phyloP scores from a whole-genome alignment of 495 filamentous ascomycete species.

The Podospora pseudopauciseta region DNA sequence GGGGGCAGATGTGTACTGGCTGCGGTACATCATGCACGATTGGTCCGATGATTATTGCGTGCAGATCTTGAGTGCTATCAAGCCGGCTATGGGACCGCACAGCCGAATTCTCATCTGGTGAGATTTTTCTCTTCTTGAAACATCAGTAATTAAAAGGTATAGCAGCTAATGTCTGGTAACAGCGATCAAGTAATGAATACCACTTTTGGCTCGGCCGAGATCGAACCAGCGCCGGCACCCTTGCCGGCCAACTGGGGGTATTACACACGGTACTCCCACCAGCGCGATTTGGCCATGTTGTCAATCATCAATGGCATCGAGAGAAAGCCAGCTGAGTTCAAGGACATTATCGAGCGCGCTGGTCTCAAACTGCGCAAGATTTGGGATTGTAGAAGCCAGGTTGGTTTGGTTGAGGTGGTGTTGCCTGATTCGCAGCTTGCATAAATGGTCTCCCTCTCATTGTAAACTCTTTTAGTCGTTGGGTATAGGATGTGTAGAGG shows the following conservation, averaged over 20 bases:
- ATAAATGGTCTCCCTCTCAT: background rate
- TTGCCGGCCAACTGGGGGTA: conserved; percentile 1
- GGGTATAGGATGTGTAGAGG: background rate
- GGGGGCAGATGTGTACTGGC: background rate
- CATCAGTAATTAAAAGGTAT: background rate
- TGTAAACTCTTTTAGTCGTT: background rate
- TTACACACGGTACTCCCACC: background rate
- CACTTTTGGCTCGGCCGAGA: background rate
- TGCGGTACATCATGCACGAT: conserved; percentile 4
- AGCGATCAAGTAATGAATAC: conserved; percentile 3
- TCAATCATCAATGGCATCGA: background rate
- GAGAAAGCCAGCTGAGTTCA: conserved; percentile 1
- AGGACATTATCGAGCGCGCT: conserved; percentile 4
- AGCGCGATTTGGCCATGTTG: background rate
- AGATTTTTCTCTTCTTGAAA: background rate
- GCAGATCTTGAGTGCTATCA: background rate
- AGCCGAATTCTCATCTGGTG: conserved; percentile 3
- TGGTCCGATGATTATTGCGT: conserved; percentile 2
- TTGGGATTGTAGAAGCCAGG: conserved; percentile 3
- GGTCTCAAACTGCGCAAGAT: background rate
- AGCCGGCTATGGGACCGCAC: background rate
- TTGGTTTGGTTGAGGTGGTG: background rate
- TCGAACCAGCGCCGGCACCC: background rate
- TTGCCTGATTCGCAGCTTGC: background rate
- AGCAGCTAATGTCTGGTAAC: background rate